Conservation (phyloP, 2,329 filamentous ascomycete species). For the Verticillium nonalfalfae region DNA sequence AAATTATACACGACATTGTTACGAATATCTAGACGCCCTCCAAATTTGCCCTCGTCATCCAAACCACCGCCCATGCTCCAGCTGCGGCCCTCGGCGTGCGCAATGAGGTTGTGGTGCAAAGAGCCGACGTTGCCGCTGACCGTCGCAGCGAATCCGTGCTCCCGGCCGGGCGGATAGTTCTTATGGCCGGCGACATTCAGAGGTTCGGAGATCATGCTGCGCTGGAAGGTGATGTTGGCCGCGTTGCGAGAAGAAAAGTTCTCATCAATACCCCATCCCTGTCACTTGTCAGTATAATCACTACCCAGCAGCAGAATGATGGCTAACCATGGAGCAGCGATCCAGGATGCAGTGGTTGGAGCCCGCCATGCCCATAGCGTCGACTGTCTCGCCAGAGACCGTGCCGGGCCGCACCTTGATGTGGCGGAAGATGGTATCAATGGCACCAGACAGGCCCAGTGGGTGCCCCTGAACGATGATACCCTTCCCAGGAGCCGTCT, state of each 20-base stretch:
- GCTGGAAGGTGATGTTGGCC: conserved; percentile 26
- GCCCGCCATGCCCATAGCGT: conserved; percentile 26
- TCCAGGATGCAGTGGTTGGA: conserved; percentile 26
- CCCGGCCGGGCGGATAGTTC: conserved; percentile 24
- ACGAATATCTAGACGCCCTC: conserved; percentile 22
- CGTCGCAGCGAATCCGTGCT: conserved; percentile 18
- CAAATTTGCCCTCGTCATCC: conserved; percentile 19
- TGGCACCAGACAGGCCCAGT: conserved; percentile 21
- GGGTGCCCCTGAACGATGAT: conserved; percentile 22
- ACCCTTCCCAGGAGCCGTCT: conserved; percentile 40
- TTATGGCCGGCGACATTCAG: conserved; percentile 27
- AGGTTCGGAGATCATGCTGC: conserved; percentile 26
- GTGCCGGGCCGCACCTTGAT: conserved; percentile 21
- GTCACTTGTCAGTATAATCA: not conserved
- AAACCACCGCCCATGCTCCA: conserved; percentile 27
- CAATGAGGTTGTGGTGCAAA: conserved; percentile 26
- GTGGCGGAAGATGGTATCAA: conserved; percentile 18
- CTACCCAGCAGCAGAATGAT: too few relatives aligned
- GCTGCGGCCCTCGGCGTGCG: conserved; percentile 22
- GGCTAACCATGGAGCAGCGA: conserved; percentile 21
- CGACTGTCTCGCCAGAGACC: conserved; percentile 21
- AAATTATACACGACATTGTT: conserved; percentile 30
- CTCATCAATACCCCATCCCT: conserved; percentile 26
- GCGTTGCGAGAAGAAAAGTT: conserved; percentile 24
- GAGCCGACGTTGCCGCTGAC: conserved; percentile 25